Evolutionary conservation across 2,329 filamentous ascomycete genomes (phyloP).

Genomic region (Claviceps sp.): DNA sequence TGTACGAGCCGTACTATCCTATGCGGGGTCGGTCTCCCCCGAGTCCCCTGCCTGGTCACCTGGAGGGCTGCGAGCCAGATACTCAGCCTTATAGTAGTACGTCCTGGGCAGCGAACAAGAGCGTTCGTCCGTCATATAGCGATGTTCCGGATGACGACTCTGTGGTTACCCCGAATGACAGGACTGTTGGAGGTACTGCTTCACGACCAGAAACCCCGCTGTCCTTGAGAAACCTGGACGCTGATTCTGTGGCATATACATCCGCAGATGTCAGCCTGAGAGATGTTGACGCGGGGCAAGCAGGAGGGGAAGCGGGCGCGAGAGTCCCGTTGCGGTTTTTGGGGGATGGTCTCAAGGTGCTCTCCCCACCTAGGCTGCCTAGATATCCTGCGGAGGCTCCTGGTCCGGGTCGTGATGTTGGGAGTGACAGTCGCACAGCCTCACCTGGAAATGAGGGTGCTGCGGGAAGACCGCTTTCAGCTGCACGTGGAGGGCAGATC

Average conservation of each 20-base stretch:
- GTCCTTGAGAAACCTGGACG: not conserved
- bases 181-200: not conserved
- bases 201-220: not conserved
- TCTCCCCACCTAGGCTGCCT: not conserved
- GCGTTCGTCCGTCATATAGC: conserved; percentile 27
- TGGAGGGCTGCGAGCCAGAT: conserved; percentile 22
- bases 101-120: conserved; percentile 24
- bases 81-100: conserved; percentile 16
- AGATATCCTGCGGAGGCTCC: not conserved
- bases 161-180: conserved; percentile 2
- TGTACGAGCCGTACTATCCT: conserved; percentile 32
- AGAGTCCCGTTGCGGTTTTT: conserved; percentile 4
- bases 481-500: not conserved
- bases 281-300: conserved; percentile 3
- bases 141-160: conserved; percentile 16
- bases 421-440: not conserved
- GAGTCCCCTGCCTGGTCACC: conserved; percentile 33
- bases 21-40: conserved; percentile 40
- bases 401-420: not conserved
- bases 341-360: conserved; percentile 3
- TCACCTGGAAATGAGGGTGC: not conserved
- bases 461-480: too few species aligned
- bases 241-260: conserved; percentile 1
- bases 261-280: not conserved
- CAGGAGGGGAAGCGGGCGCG: not conserved